Evolutionary conservation across 805 yeast species (phyloP).

Genomic region (Lachancea sp.): DNA sequence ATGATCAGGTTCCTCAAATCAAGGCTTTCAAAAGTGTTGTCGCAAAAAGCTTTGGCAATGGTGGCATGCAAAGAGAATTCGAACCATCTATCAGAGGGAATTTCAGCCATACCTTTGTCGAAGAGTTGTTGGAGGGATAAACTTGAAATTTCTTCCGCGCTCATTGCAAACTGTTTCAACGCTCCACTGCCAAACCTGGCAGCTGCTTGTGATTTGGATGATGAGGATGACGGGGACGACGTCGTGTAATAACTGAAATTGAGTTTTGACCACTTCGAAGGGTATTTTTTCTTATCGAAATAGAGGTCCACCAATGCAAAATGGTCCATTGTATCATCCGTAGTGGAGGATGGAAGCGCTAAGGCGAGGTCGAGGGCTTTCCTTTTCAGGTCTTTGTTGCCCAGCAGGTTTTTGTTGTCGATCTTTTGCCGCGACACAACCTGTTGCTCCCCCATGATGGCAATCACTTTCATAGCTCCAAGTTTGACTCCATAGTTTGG

Average conservation of each 20-base stretch:
- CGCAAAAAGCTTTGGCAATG: conserved; percentile 66
- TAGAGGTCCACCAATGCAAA: conserved; percentile 43
- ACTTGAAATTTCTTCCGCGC: conserved; percentile 52
- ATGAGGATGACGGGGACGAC: conserved; percentile 17
- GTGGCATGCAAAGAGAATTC: conserved; percentile 57
- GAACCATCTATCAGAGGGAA: conserved; percentile 61
- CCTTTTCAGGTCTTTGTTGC: conserved; percentile 34
- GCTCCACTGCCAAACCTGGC: conserved; percentile 15
- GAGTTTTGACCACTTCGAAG: conserved; percentile 50
- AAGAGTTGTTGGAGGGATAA: conserved; percentile 54
- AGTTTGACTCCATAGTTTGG: conserved; percentile 55
- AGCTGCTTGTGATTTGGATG: conserved; percentile 7
- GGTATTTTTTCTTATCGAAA: conserved; percentile 39
- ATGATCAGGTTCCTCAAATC: conserved; percentile 53
- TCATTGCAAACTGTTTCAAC: conserved; percentile 43
- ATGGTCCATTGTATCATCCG: conserved; percentile 33
- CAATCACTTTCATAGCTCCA: conserved; percentile 54
- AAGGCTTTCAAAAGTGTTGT: conserved; percentile 46
- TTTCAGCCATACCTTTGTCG: conserved; percentile 48
- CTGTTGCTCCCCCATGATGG: conserved; percentile 55
- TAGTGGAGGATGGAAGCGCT: conserved; percentile 45
- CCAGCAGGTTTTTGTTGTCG: conserved; percentile 21
- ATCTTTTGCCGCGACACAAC: conserved; percentile 34
- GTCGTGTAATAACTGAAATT: conserved; percentile 48
- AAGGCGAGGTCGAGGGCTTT: conserved; percentile 49